phyloP scores from a whole-genome alignment of 2,329 filamentous ascomycete genomes.

The Paracorniculantispora psalliotae region DNA sequence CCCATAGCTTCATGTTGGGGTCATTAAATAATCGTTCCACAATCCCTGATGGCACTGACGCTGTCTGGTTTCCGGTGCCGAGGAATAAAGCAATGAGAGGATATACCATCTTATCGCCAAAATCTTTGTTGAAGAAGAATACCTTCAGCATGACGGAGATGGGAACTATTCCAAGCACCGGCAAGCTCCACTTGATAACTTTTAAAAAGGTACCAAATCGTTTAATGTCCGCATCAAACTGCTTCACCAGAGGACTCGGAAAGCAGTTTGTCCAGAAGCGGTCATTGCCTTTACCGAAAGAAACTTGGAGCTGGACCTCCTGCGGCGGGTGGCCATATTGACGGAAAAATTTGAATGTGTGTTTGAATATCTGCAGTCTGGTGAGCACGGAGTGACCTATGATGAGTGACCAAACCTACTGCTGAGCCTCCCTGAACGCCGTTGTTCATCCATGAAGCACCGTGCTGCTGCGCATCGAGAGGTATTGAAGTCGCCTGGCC shows the following conservation, averaged over 20 bases:
- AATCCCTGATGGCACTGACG: conserved; percentile 65
- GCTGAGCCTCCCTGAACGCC: conserved; percentile 56
- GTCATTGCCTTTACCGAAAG: conserved; percentile 55
- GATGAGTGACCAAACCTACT: conserved; percentile 18
- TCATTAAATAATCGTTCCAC: conserved; percentile 56
- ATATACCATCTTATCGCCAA: conserved; percentile 65
- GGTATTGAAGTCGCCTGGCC: conserved; percentile 58
- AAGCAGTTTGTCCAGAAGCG: conserved; percentile 64
- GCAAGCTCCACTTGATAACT: conserved; percentile 54
- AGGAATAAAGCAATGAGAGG: conserved; percentile 70
- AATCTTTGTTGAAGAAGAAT: conserved; percentile 65
- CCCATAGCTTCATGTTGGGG: conserved; percentile 55
- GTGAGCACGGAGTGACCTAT: neutral
- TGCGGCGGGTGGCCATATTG: conserved; percentile 51
- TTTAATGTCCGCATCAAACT: conserved; percentile 51
- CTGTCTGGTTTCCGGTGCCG: conserved; percentile 69
- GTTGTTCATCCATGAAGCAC: conserved; percentile 57
- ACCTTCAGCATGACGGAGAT: conserved; percentile 62
- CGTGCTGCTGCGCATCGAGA: conserved; percentile 51
- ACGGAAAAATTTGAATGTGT: conserved; percentile 61
- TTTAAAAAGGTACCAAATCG: conserved; percentile 52
- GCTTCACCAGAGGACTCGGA: conserved; percentile 52
- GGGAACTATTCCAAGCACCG: conserved; percentile 55
- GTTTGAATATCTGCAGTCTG: conserved; percentile 55
- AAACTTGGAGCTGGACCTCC: conserved; percentile 56